Evolutionary conservation across 495 filamentous ascomycete species (phyloP), one percentile per base, ranked within the genome.

Genomic region (Podospora sp.): DNA sequence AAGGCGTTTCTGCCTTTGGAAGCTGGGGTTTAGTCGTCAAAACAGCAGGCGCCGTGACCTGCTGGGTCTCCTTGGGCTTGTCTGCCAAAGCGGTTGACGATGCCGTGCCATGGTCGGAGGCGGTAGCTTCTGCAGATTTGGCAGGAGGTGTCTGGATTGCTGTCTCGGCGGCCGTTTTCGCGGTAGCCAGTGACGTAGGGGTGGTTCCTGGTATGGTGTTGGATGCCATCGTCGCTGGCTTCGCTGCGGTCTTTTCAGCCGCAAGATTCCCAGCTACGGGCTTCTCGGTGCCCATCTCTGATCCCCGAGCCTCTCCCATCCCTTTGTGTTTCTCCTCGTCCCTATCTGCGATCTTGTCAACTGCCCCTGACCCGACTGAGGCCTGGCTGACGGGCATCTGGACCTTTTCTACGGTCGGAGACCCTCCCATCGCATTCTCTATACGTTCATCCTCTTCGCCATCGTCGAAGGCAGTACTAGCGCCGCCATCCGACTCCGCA

Each of bases 401-500:
- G 3, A 22, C 59, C 11, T 40, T 20, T 4, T 62, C 36, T 35
- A 12, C n/a, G 6, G 24, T 33, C 16, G 21, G n/a, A 11, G 52
- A 21, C 18, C 12, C 35, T 0, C 35, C 62, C 26, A 26, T 11
- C 49, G 25, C n/a, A 49, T 25, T 36, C 29, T 29, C 62, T 12
- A 27, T 5, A 52, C 20, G 22, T 2, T 63, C n/a, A 22, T 46
- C 63, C 6, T 49, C 27, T 1, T 57, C 63, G 16, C 46, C 63
- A 0, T 66, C 40, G 20, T 65, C 63, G 50, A 57, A 24, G 18
- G 52, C 52, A 14, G 63, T 65, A 20, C 63, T 65, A 20, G 64
- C 55, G 0, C 57, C 64, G 20, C 57, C 64, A 20, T 66, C 64
- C 22, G 64, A 66, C 36, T 66, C 64, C 24, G 55, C 57, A 53